Evolutionary conservation across 495 filamentous ascomycete genomes (phyloP), one percentile per base, ranked within the genome.

Genomic region (Tuber aestivum): DNA sequence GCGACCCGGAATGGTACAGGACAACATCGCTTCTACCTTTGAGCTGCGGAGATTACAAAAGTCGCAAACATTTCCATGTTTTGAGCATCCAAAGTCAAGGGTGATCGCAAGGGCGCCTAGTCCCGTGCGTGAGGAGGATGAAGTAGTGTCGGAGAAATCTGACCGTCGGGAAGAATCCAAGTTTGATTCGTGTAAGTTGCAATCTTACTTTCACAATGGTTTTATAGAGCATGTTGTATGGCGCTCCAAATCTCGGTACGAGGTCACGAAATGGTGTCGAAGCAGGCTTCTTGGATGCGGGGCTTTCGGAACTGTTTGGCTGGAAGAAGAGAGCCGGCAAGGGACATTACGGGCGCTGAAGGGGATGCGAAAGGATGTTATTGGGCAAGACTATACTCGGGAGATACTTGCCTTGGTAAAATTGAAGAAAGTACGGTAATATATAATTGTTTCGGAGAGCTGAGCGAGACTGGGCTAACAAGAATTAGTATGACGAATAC

Each of bases 281-380:
- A 44, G 38, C n/a, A 0, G 18, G 40, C 7, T 14, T 23, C n/a
- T 74, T 38, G 73, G 73, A 10, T 21, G 27, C 12, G 73, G 73
- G 12, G 38, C 61, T 5, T 70, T 42, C 32, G 73, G 73, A 21
- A 70, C 37, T 14, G 73, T 74, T 23, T 70, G 65, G 40, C 4
- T 41, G 7, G 73, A 74, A 42, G 37, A 12, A 37, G 44, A 56
- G 21, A 42, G 14, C 27, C 56, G 40, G 27, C 68, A 6, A 10
- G 73, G 73, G 4, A 20, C 61, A 4, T 20, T 74, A 20, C 68
- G 73, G 23, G 73, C 56, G 10, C 20, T 74, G 16, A 74, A 74
- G 14, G 32, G 45, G 0, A 74, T 74, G 32, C 56, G 56, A 18
- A 70, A 70, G 44, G 37, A 74, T 32, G 23, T n/a, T 9, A 2